Conservation (phyloP, 1,284 basidiomycete genomes). For the Sporisorium graminicola region DNA sequence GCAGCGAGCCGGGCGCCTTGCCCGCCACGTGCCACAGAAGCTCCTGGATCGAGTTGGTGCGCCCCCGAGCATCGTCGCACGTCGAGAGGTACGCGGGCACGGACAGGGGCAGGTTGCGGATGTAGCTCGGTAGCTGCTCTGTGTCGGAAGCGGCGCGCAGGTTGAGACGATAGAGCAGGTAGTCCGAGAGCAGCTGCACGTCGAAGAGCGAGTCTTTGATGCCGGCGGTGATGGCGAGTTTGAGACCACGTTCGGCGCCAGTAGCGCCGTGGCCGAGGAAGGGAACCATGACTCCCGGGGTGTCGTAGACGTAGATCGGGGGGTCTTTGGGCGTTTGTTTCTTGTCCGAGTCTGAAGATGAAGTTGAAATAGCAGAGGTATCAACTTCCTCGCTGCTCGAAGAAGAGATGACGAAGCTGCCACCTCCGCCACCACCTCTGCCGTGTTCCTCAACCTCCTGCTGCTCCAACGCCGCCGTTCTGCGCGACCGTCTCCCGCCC, state of each 20-base stretch:
- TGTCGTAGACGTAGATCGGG: slow-evolving; percentile 93
- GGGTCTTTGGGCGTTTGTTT: slow-evolving; percentile 76
- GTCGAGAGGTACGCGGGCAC: slow-evolving; percentile 22
- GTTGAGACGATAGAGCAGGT: slow-evolving; percentile 89
- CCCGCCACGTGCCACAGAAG: slow-evolving; percentile 54
- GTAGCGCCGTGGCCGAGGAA: slow-evolving; percentile 86
- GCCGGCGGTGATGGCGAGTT: slow-evolving; percentile 92
- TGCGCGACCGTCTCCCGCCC: background rate
- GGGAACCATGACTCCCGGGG: slow-evolving; percentile 96
- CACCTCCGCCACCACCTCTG: background rate
- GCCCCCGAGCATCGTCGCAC: slow-evolving; percentile 18
- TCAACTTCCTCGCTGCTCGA: background rate
- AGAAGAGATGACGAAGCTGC: slow-evolving; percentile 3
- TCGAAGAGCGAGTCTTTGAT: slow-evolving; percentile 95
- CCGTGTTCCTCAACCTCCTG: background rate
- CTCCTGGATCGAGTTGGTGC: slow-evolving; percentile 55
- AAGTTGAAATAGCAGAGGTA: too few species aligned
- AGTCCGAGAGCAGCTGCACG: slow-evolving; percentile 83
- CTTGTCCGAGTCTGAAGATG: background rate
- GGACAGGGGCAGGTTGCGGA: slow-evolving; percentile 29
- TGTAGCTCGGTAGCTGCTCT: slow-evolving; percentile 17
- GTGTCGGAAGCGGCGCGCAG: slow-evolving; percentile 67
- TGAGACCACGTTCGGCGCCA: slow-evolving; percentile 90
- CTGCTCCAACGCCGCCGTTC: background rate
- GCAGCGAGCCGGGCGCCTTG: slow-evolving; percentile 61